Base-by-base conservation (phyloP, 2,329 filamentous ascomycete species). In the Trichoderma oligosporum region DNA sequence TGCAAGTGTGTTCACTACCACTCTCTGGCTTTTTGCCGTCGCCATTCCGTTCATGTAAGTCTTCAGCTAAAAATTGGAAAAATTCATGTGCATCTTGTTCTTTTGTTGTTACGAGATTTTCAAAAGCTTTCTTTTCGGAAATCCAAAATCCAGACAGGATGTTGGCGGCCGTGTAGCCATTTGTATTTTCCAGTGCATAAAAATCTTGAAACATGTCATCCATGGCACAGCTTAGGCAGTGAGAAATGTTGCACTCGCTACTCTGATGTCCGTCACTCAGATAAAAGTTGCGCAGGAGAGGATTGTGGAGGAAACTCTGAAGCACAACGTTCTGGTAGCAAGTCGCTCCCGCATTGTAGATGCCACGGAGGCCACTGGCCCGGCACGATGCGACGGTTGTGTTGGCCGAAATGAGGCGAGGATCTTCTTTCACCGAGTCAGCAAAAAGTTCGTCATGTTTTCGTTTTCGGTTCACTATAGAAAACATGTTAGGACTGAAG, bases 1-100 rank as follows among this genome's bases (percentile, higher is more conserved):
- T 83, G 76, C 94, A 97, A 63, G 74, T 82, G 66, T 83, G 81
- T 66, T 84, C 82, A 61, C 78, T 82, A 60, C 76, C 81, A 49
- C 69, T 81, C 68, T 80, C 83, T 27, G 82, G 81, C 64, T 77
- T 82, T 67, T 85, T 86, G 36, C 82, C 81, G 62, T 89, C 86
- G 12, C 86, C 86, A 64, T 92, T 94, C 38, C 91, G 82, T 67
- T 88, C 84, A 68, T 97, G 93, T 14, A 99, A 80, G 65, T 94
- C 89, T 74, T 97, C 93, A 33, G 95, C 87, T 31, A 97, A 82
- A 68, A 96, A 97, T 69, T 96, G 91, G 71, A 97, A 95, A 74
- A 96, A 97, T 70, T 97, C 93, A 69, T 97, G 93, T 0, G 93
- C 93, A 68, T 97, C 93, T 75, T 97, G 93, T 73, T 97, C 93